Base-by-base conservation (phyloP, 2,329 filamentous ascomycete genomes). In the Phaeosphaeriaceae sp. region DNA sequence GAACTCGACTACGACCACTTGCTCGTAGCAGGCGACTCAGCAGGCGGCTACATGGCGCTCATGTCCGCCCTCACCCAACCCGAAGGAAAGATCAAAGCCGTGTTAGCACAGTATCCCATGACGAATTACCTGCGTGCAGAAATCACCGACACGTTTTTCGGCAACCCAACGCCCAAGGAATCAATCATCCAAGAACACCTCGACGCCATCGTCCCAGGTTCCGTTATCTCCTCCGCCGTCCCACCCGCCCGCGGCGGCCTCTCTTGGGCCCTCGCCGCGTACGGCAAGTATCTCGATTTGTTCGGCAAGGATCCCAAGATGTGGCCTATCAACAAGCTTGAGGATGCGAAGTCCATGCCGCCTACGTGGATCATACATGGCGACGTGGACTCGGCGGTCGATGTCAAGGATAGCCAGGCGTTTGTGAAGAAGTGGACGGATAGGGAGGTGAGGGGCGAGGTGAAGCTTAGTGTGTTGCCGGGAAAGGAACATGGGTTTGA, bases 41-140 rank as follows among this genome's bases (percentile, higher is more conserved):
- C 78, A 17, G 78, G 79, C 28, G 78, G 78, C 35, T 79, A 73
- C 56, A 69, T 78, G 55, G 76, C 77, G 5, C 55, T 78, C 1
- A 74, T 77, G 64, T 72, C 71, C 1, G 71, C 35, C 57, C 0
- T 48, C 76, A 11, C 59, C 58, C 59, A 64, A 17, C 70, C 69
- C 0, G 54, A 62, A 23, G 67, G 64, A 7, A 56, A 30, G 1
- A 65, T 76, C 55, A 68, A 68, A 30, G 67, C 70, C 2, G 43
- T 74, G 7, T 43, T 75, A 1, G 64, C 56, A 1, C 66, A 72
- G 55, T 76, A 74, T 26, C 73, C 76, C 0, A 72, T 77, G 70
- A 72, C 71, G 0, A 59, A 71, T 19, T 59, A 52, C 42, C 28
- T 71, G 19, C 49, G 49, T 1, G 8, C 5, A 13, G 22, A 52